Conservation (phyloP, 2,329 filamentous ascomycete species). For the Fusarium piperis region DNA sequence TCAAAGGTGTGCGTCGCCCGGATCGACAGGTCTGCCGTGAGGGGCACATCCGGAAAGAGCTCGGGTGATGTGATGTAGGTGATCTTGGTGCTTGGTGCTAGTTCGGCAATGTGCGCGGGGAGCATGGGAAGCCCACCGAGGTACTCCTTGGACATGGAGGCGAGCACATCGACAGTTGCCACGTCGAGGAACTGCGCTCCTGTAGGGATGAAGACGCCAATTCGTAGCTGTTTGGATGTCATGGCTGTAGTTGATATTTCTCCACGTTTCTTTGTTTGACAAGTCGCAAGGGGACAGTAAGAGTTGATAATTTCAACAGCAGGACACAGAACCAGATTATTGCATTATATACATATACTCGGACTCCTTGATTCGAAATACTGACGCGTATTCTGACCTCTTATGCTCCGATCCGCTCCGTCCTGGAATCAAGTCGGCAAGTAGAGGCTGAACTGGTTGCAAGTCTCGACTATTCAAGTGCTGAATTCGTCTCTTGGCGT, state of each 20-base stretch:
- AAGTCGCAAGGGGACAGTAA: neutral
- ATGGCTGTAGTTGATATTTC: conserved; percentile 6
- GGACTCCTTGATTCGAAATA: neutral
- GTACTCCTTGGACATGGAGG: conserved; percentile 57
- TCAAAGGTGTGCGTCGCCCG: conserved; percentile 55
- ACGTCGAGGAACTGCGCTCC: conserved; percentile 60
- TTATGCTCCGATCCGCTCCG: neutral
- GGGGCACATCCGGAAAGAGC: conserved; percentile 48
- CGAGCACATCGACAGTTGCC: conserved; percentile 61
- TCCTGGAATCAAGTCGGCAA: conserved; percentile 7
- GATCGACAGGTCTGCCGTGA: conserved; percentile 54
- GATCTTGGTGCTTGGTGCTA: conserved; percentile 56
- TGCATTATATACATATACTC: conserved; percentile 13
- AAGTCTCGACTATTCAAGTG: neutral
- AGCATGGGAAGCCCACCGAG: conserved; percentile 45
- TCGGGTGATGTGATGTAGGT: conserved; percentile 57
- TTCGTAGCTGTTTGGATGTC: conserved; percentile 45
- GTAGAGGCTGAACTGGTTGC: neutral
- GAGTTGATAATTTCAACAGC: neutral
- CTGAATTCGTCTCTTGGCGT: conserved; percentile 22
- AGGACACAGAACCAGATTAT: neutral
- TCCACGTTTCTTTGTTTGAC: neutral
- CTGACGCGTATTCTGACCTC: neutral
- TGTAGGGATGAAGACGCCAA: conserved; percentile 62
- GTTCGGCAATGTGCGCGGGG: conserved; percentile 49